Evolutionary conservation across 805 yeast species (phyloP).

Genomic region (Candida boleticola): DNA sequence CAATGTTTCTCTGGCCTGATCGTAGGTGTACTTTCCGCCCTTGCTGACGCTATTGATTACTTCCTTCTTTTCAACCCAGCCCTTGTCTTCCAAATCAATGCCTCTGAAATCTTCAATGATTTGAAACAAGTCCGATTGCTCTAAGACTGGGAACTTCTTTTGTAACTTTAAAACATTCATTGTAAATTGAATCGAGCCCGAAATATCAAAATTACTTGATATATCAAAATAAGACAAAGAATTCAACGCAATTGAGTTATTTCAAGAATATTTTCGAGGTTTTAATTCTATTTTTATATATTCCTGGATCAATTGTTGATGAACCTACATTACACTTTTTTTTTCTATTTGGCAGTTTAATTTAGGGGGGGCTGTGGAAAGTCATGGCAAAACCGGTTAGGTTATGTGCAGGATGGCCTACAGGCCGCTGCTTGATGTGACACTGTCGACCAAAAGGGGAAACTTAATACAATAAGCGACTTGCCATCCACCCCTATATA

Average conservation of each 20-base stretch:
- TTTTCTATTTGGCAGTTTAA: no score
- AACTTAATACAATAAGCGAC: no score
- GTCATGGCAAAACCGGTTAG: background rate
- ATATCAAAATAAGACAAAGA: background rate
- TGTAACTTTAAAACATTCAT: conserved; percentile 46
- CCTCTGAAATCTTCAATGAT: conserved; percentile 82
- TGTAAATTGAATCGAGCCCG: background rate
- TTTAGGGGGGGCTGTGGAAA: background rate
- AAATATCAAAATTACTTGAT: background rate
- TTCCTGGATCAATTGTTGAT: no score
- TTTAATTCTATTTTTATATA: no score
- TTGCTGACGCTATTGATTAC: conserved; percentile 81
- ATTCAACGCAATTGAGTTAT: background rate
- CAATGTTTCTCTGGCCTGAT: conserved; percentile 89
- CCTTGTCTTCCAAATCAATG: conserved; percentile 88
- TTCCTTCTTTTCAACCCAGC: conserved; percentile 90
- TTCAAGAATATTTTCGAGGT: no score
- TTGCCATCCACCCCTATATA: no score
- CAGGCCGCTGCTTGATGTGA: no score
- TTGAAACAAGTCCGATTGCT: conserved; percentile 82
- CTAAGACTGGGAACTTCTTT: conserved; percentile 82
- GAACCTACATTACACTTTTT: background rate
- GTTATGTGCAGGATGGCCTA: no score
- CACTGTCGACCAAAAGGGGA: no score
- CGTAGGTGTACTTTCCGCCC: conserved; percentile 80